These are phyloP conservation scores for Begonia peltatifolia DNA, from an alignment of 306 rosid genomes.

Conservation along the genomic window DNA sequence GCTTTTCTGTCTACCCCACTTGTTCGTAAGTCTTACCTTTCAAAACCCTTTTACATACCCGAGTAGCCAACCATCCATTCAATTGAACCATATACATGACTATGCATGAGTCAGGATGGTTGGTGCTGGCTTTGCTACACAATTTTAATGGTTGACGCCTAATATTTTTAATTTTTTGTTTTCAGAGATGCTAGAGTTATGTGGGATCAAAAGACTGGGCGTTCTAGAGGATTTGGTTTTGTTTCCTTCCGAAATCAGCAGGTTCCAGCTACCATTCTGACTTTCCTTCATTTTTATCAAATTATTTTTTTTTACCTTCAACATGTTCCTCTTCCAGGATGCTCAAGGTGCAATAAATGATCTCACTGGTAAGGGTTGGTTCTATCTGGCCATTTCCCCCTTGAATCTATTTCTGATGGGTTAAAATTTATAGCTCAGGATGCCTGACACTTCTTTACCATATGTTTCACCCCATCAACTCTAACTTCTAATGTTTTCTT, in stretches of 20 bases:
- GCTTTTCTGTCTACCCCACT: conserved; percentile 86
- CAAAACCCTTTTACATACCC: neutral
- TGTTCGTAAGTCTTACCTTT: conserved; percentile 80
- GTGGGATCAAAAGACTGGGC: conserved; percentile 99
- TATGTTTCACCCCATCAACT: too few species aligned
- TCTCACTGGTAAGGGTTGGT: conserved; percentile 60
- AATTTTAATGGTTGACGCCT: too few species aligned
- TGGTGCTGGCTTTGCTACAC: too few species aligned
- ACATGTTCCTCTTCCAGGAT: conserved; percentile 34
- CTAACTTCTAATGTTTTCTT: too few species aligned
- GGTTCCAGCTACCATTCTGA: conserved; percentile 18
- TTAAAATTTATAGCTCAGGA: too few species aligned
- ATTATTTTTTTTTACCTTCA: neutral
- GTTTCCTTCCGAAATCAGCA: conserved; percentile 88
- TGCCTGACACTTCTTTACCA: too few species aligned
- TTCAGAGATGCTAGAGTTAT: conserved; percentile 94
- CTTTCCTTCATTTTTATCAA: neutral
- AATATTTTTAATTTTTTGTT: neutral
- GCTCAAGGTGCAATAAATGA: conserved; percentile 95
- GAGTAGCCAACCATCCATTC: too few species aligned
- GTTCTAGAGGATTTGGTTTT: conserved; percentile 99
- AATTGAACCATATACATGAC: too few species aligned
- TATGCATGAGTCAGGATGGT: too few species aligned
- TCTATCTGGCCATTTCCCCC: too few species aligned
- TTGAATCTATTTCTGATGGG: too few species aligned